Evolutionary conservation across 1,139 yeast genomes (phyloP), one percentile per base, ranked within the genome.

Genomic region (Yamadazyma membranifaciens): DNA sequence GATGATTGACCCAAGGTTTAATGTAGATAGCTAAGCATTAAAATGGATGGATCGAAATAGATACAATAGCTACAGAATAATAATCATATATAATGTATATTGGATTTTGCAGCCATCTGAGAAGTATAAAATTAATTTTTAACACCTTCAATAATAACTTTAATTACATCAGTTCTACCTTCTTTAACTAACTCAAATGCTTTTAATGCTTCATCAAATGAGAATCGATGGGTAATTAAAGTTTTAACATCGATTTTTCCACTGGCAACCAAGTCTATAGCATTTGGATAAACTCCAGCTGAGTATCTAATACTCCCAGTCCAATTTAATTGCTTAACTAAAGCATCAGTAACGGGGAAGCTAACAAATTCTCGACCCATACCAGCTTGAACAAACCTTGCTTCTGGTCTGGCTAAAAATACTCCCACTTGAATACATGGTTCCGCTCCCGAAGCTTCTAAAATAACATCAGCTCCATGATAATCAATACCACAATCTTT

Each of bases 391-490:
- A 82, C 83, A 50, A 71, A 77, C 27, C 74, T 62, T 10, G 84
- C 88, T 39, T 81, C 85, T 27, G 75, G 67, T 37, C 68, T 69
- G 42, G 81, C 67, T 22, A 74, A 68, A 41, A 69, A 69, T 33
- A 82, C 71, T 25, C 85, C 88, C 27, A 75, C 69, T 42, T 75
- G 68, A 46, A 83, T 76, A 43, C 85, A 80, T n/a, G 78, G 69
- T 51, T 79, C 86, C 24, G 81, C 85, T 30, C 89, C 89, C 6
- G 87, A 73, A 38, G 85, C 81, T 54, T 83, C 88, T 51, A 83
- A 62, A 25, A 81, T 78, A 37, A 80, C 73, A 38, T 72, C 68
- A 17, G 87, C 83, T 2, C 54, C 36, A 30, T 50, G 51, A n/a
- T 43, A 54, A 4, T 72, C 73, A 45, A 68, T 65, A 2, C 69